Evolutionary conservation across 768 basidiomycete genomes (phyloP).

Genomic region (Pleurotus ostreatus): DNA sequence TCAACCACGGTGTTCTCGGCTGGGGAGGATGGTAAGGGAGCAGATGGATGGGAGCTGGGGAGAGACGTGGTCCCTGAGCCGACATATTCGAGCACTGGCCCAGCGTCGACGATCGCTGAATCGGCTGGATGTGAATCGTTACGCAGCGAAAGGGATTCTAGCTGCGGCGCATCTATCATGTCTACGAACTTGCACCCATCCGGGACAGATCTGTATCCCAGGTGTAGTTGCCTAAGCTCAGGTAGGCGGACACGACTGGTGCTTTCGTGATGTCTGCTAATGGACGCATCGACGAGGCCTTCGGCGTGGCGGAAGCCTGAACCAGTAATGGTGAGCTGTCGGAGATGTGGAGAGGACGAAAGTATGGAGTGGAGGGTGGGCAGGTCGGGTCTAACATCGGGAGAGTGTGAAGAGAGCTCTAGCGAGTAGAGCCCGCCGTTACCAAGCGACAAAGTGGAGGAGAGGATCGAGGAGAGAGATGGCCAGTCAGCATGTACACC

Average conservation of each 20-base stretch:
- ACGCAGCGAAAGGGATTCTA: constrained; percentile 35
- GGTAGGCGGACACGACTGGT: constrained; percentile 17
- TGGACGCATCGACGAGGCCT: constrained; percentile 15
- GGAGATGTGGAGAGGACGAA: constrained; percentile 32
- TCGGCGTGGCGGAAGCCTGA: constrained; percentile 30
- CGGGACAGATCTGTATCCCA: constrained; percentile 40
- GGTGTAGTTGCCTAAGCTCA: constrained; percentile 31
- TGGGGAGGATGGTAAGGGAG: constrained; percentile 11
- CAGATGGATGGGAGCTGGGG: constrained; percentile 14
- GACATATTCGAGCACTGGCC: constrained; percentile 32
- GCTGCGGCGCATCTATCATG: constrained; percentile 35
- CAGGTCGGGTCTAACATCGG: constrained; percentile 50
- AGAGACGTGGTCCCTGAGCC: constrained; percentile 24
- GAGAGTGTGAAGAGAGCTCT: constrained; percentile 48
- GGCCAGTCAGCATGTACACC: constrained; percentile 59
- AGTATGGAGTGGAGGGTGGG: constrained; percentile 42
- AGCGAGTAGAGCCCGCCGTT: constrained; percentile 28
- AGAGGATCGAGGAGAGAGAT: constrained; percentile 32
- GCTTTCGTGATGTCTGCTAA: background rate
- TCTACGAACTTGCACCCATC: constrained; percentile 36
- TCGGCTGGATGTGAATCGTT: constrained; percentile 41
- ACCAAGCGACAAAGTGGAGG: constrained; percentile 10
- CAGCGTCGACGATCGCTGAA: constrained; percentile 35
- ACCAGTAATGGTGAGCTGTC: constrained; percentile 40
- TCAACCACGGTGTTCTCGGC: background rate